phyloP scores from a whole-genome alignment of 106 monocot species.

The Vanilla planifolia region DNA sequence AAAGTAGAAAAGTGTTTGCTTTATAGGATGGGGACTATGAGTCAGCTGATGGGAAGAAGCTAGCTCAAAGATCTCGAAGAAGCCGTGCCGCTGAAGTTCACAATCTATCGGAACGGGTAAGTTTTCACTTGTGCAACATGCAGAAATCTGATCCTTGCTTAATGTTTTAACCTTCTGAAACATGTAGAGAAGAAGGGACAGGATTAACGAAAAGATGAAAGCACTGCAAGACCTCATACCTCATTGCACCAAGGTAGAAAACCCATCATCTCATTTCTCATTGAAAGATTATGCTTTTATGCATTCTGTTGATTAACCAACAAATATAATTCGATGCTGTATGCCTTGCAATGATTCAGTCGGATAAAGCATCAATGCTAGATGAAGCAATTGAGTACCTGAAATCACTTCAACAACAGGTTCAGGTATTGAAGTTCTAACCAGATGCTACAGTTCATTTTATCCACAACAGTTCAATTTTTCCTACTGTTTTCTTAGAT shows the following conservation, averaged over 20 bases:
- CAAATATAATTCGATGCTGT: neutral
- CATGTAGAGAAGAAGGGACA: constrained; percentile 10
- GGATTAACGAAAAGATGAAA: constrained; percentile 13
- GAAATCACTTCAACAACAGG: constrained; percentile 60
- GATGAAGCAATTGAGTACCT: constrained; percentile 82
- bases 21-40: constrained; percentile 3
- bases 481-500: constrained; percentile 42
- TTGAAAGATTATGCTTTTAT: neutral
- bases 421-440: constrained; percentile 38
- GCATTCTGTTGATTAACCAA: neutral
- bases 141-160: neutral
- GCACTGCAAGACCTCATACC: constrained; percentile 11
- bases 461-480: too few relatives aligned
- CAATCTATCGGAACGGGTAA: constrained; percentile 54
- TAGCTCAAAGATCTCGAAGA: constrained; percentile 8
- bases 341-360: constrained; percentile 15
- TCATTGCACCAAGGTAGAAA: constrained; percentile 10
- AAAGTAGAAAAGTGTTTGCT: neutral
- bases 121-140: neutral
- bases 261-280: neutral
- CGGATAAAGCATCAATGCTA: constrained; percentile 76
- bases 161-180: neutral
- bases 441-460: neutral
- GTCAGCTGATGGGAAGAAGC: constrained; percentile 5
- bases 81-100: constrained; percentile 42